Base-by-base conservation (phyloP, 164 flowering plant genomes). In the Cinnamomum chago region DNA sequence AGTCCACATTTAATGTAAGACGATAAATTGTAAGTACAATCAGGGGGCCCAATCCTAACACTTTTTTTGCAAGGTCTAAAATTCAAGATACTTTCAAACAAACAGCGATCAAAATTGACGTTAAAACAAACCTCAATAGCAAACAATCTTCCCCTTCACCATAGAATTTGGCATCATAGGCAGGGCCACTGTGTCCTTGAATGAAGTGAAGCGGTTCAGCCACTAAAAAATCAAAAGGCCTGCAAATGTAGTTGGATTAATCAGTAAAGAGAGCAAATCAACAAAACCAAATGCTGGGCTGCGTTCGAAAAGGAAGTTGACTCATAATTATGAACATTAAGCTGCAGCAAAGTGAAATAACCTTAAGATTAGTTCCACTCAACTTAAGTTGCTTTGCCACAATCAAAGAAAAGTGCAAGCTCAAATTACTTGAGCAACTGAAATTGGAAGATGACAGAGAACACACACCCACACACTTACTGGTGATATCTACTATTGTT, bases 131-230 rank as follows among this genome's bases (percentile, higher is more conserved):
- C 85, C 85, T 83, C 60, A 83, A 64, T 11, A 81, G 71, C 65
- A 81, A 60, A 18, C 90, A 77, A 79, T 93, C 94, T 33, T 92
- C 92, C 20, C 79, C 87, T 20, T 86, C 77, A 0, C 94, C 97
- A 27, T 87, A 94, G 78, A 93, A 96, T 73, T 94, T 89, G 73
- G 89, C 88, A 86, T 96, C 99, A 79, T 94, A 96, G 4, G 92
- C 93, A 70, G 99, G 97, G 52, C 98, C 99, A 72, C 90, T 85
- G 76, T 93, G 99, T 60, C 84, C 99, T 77, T 77, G 84, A 67
- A 90, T 76, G 40, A 84, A 79, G 65, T 85, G 85, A 75, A 72
- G 51, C 17, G 99, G 97, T 73, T 89, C 90, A 47, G 91, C 91
- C 69, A 76, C 85, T 52, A 79, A 62, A 72, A 76, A 83, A 10